These are phyloP conservation scores for Pichia gijzeniarum DNA, from an alignment of 805 yeast species.

Conservation along the genomic window DNA sequence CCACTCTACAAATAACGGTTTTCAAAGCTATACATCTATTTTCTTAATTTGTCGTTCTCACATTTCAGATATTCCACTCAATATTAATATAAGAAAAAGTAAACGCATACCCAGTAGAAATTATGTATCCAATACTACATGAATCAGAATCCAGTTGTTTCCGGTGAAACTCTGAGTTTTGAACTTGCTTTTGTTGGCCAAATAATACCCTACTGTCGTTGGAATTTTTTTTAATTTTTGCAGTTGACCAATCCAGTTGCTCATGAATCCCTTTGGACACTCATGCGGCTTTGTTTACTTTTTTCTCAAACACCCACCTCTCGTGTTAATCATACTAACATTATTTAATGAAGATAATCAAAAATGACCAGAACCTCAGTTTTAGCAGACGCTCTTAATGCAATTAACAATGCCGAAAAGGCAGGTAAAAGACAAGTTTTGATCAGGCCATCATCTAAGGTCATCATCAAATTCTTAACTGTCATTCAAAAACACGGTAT, in stretches of 20 bases:
- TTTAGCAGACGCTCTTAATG: conserved; percentile 97
- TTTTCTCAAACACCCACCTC: conserved; percentile 22
- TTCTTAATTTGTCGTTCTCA: background rate
- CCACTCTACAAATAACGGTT: background rate
- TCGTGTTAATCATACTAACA: conserved; percentile 1
- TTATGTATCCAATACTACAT: conserved; percentile 8
- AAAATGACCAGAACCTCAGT: conserved; percentile 97
- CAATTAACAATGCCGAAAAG: conserved; percentile 98
- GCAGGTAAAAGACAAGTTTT: conserved; percentile 99
- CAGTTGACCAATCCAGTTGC: conserved; percentile 12
- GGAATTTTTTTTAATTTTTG: background rate
- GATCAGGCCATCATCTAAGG: conserved; percentile 98
- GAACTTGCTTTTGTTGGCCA: conserved; percentile 6
- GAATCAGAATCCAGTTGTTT: conserved; percentile 2
- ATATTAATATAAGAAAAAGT: too few species aligned
- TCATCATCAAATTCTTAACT: conserved; percentile 91
- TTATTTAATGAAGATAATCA: conserved; percentile 4
- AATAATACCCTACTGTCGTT: conserved; percentile 7
- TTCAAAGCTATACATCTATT: background rate
- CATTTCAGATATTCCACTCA: background rate
- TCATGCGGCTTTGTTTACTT: conserved; percentile 34
- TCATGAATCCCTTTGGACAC: conserved; percentile 46
- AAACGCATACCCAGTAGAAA: conserved; percentile 4
- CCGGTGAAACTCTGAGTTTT: conserved; percentile 8
- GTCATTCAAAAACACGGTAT: conserved; percentile 97